Evolutionary conservation across 768 basidiomycete genomes (phyloP), one percentile per base, ranked within the genome.

Genomic region (Lentinula guzmanii): DNA sequence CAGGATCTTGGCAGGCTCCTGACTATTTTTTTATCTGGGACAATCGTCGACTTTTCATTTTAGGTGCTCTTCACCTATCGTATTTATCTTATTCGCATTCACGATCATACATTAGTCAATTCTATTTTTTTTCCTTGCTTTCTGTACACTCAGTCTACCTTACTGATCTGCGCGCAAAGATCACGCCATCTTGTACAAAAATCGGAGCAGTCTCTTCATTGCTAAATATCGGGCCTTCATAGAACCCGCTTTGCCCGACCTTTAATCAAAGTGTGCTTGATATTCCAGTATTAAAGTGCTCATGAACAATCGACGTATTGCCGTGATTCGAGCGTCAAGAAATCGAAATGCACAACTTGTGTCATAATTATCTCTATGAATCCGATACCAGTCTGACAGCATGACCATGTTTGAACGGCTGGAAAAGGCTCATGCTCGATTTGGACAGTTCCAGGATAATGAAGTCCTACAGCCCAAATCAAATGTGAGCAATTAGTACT

Each of bases 361-460:
- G 28, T 28, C 28, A 28, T 28, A 4, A 9, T 16, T 13, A 18
- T 31, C 41, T 52, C 18, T 51, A 60, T 24, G 59, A 18, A 33
- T 60, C 51, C 24, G 59, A 50, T 28, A 60, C 59, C 18, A 60
- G 21, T 60, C 59, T 45, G 7, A 60, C 59, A 42, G 37, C 10
- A 52, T 60, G 59, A 6, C 50, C 51, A 3, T 60, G 59, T 42
- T 16, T 51, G 15, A 60, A 51, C 31, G 51, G 59, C 8, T 50
- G 18, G 4, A 52, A 52, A 16, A 60, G 35, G 31, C n/a, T 21
- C 33, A 0, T 31, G 31, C 43, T 5, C 24, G 34, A 4, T 45
- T 52, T 60, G 28, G 59, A 39, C 16, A 60, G 18, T n/a, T 60
- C 50, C 33, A 60, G 16, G n/a, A 50, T 21, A 28, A 60, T 24